phyloP scores from a whole-genome alignment of 108 stramenopile genomes.

The Pseudonitzschia multiseries region DNA sequence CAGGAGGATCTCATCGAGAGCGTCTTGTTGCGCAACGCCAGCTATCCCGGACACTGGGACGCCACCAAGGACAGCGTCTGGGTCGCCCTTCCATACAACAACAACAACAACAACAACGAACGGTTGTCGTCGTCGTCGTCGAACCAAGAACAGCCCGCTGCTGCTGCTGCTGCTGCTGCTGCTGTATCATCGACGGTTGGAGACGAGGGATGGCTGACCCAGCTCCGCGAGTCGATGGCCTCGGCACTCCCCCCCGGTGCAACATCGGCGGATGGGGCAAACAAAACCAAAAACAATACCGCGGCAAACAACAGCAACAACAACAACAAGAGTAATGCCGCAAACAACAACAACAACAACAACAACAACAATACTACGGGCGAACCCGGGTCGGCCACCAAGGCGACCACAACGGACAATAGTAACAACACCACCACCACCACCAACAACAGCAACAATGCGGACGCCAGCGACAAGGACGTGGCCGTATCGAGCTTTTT shows the following conservation, averaged over 20 bases:
- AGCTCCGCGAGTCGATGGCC: constrained; percentile 70
- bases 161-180: neutral
- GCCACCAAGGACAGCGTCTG: constrained; percentile 69
- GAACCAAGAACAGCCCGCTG: too few species aligned
- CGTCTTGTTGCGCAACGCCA: constrained; percentile 73
- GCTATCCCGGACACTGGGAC: constrained; percentile 85
- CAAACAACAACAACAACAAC: neutral
- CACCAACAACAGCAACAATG: neutral
- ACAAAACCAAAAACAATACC: too few species aligned
- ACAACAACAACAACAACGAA: neutral
- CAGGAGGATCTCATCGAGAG: constrained; percentile 78
- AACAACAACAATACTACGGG: neutral
- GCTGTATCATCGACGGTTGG: constrained; percentile 20
- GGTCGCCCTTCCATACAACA: constrained; percentile 58
- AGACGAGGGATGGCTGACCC: constrained; percentile 76
- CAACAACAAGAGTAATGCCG: too few species aligned
- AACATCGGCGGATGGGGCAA: neutral
- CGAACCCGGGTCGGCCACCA: constrained; percentile 1
- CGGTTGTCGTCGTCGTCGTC: too few species aligned
- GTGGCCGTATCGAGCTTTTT: constrained; percentile 63
- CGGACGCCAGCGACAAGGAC: constrained; percentile 33
- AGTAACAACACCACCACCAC: neutral
- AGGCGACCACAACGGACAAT: too few species aligned
- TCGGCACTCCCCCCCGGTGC: constrained; percentile 19
- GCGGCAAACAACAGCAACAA: too few species aligned